Percentiles rank a stretch among this genome's conserved stretches.
Conservation (phyloP, 1,139 yeast species). For the Suhomyces kunorum region DNA sequence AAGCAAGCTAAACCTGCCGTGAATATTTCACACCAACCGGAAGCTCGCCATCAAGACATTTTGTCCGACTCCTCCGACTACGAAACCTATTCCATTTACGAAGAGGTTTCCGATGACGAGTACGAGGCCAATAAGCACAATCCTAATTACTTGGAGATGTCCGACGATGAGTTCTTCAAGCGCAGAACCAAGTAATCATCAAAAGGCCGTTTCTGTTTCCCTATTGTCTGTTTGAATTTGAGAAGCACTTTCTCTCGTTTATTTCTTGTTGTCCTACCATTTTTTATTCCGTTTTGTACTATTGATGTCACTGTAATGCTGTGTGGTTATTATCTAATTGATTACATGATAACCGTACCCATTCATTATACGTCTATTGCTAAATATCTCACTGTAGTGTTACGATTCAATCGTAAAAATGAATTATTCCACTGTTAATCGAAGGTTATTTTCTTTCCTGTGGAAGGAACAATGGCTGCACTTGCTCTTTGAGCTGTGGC, state of each 20-base stretch:
- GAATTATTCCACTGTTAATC: constrained; percentile 28
- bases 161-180: constrained; percentile 35
- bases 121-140: constrained; percentile 45
- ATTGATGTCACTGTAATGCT: constrained; percentile 5
- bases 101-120: constrained; percentile 53
- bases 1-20: constrained; percentile 10
- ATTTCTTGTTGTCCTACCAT: background rate
- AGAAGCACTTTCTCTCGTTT: background rate
- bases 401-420: background rate
- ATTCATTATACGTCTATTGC: constrained; percentile 1
- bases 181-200: constrained; percentile 2
- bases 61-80: constrained; percentile 18
- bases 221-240: background rate
- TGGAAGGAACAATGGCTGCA: constrained; percentile 83
- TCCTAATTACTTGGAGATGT: constrained; percentile 53
- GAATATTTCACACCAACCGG: constrained; percentile 14
- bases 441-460: constrained; percentile 86
- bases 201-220: background rate
- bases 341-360: background rate
- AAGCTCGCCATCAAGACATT: constrained; percentile 13
- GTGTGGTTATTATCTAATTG: constrained; percentile 1
- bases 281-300: constrained; percentile 9
- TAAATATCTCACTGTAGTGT: too few relatives aligned
- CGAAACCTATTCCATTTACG: constrained; percentile 48
- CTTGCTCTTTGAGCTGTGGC: constrained; percentile 89